A percentile compares a stretch with the other conserved stretches of the same genome.
Conservation (phyloP, 257 asterid species). For the Eucommia ulmoides region DNA sequence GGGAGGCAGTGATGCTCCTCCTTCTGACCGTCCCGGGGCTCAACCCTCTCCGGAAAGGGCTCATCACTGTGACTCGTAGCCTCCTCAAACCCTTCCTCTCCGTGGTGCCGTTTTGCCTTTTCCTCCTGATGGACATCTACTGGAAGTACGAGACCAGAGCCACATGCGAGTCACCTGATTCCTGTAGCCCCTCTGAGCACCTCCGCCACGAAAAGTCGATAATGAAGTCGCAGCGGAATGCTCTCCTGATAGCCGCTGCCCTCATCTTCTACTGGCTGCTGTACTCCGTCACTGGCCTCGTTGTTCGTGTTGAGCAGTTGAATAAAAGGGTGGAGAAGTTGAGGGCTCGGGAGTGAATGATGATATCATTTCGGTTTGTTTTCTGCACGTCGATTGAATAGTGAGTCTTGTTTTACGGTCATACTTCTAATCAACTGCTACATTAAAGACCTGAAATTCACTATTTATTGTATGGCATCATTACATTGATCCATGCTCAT, state of each 20-base stretch:
- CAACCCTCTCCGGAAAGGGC: conserved; percentile 72
- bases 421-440: too few relatives aligned
- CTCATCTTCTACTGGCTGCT: conserved; percentile 84
- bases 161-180: conserved; percentile 41
- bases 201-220: conserved; percentile 92
- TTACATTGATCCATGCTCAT: too few relatives aligned
- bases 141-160: conserved; percentile 94
- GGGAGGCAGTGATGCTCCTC: conserved; percentile 90
- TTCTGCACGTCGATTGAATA: too few relatives aligned
- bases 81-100: conserved; percentile 77
- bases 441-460: too few relatives aligned
- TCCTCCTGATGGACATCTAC: conserved; percentile 78
- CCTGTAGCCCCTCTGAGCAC: conserved; percentile 82
- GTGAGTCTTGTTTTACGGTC: too few relatives aligned
- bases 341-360: conserved; percentile 53
- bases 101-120: conserved; percentile 79
- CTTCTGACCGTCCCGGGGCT: conserved; percentile 88
- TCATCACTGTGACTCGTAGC: conserved; percentile 58
- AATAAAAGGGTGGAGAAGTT: conserved; percentile 65
- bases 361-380: too few relatives aligned
- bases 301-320: conserved; percentile 53
- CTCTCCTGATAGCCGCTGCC: conserved; percentile 76
- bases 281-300: conserved; percentile 68
- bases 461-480: too few relatives aligned
- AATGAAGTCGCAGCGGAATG: conserved; percentile 91